Evolutionary conservation across 2,329 filamentous ascomycete species (phyloP).

Genomic region (Claviceps lovelessii): DNA sequence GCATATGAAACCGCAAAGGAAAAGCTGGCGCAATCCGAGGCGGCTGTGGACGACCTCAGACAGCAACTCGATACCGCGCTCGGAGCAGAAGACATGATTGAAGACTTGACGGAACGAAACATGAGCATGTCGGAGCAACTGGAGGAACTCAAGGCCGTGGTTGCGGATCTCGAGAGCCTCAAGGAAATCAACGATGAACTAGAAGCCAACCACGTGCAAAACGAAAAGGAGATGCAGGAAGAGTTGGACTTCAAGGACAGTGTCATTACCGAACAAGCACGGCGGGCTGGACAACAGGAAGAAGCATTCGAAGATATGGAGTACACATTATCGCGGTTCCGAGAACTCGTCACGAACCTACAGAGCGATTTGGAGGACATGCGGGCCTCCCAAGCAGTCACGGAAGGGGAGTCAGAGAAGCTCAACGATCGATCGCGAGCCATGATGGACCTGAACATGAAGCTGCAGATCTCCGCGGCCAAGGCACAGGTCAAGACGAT

Average conservation of each 20-base stretch:
- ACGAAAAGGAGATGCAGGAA: conserved; percentile 86
- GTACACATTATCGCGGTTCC: conserved; percentile 76
- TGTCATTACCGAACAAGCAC: conserved; percentile 67
- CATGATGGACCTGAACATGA: conserved; percentile 94
- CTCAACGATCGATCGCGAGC: conserved; percentile 76
- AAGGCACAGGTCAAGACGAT: conserved; percentile 93
- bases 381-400: conserved; percentile 79
- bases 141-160: conserved; percentile 63
- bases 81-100: conserved; percentile 85
- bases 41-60: conserved; percentile 68
- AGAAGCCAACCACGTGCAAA: conserved; percentile 82
- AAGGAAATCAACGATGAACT: conserved; percentile 92
- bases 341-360: conserved; percentile 72
- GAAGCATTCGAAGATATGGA: conserved; percentile 74
- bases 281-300: conserved; percentile 61
- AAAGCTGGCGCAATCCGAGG: conserved; percentile 57
- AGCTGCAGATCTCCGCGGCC: conserved; percentile 75
- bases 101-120: conserved; percentile 79
- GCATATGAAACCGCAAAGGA: conserved; percentile 58
- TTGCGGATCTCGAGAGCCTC: conserved; percentile 77
- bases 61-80: conserved; percentile 83
- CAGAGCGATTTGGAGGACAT: conserved; percentile 85
- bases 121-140: conserved; percentile 71
- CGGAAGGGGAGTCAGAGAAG: conserved; percentile 83
- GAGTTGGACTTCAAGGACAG: conserved; percentile 81